Evolutionary conservation across 129 eudicot species (phyloP).

Genomic region (Erigeron canadensis): DNA sequence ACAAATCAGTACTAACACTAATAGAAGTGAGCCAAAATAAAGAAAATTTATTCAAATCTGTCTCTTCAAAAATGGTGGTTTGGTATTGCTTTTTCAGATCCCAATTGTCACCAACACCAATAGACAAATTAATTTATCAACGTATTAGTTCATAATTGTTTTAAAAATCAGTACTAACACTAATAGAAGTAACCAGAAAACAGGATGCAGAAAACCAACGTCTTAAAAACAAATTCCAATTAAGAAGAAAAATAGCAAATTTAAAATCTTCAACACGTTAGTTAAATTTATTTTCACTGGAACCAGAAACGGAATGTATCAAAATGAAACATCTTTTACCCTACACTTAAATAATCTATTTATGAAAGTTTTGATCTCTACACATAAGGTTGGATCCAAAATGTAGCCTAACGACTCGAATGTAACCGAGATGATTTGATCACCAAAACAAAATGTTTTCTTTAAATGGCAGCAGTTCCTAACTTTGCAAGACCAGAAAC

Average conservation of each 20-base stretch:
- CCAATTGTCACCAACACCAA: background rate
- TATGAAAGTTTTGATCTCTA: background rate
- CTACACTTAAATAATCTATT: background rate
- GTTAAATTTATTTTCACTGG: too few species aligned
- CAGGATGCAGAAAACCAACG: background rate
- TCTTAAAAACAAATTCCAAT: too few species aligned
- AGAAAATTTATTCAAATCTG: too few species aligned
- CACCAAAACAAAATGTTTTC: too few species aligned
- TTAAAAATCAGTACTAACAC: background rate
- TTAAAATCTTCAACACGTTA: too few species aligned
- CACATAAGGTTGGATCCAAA: background rate
- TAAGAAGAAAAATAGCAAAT: too few species aligned
- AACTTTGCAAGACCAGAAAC: too few species aligned
- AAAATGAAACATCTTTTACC: background rate
- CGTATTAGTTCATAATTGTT: background rate
- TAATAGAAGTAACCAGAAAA: slow-evolving; percentile 8
- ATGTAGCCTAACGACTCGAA: background rate
- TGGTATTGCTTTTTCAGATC: background rate
- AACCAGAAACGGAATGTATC: background rate
- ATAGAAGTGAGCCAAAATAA: too few species aligned
- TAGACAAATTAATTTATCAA: background rate
- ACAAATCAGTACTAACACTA: background rate
- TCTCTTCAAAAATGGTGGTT: background rate
- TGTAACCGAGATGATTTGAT: background rate
- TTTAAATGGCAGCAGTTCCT: too few species aligned